Conservation (phyloP, 2,329 filamentous ascomycete genomes). For the Aureobasidium lini region DNA sequence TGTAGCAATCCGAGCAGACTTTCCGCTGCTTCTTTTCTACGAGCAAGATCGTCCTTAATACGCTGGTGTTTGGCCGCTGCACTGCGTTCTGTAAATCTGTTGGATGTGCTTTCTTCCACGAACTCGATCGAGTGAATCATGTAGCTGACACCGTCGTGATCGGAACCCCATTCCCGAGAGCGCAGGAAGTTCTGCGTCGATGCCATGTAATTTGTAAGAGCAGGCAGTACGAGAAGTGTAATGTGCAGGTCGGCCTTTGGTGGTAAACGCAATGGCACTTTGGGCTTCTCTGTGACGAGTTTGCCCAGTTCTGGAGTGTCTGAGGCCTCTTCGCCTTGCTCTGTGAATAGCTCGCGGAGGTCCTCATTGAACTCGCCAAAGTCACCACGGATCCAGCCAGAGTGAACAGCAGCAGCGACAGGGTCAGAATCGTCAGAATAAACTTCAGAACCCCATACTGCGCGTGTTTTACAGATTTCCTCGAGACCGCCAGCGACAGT, state of each 20-base stretch:
- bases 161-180: slow-evolving; percentile 68
- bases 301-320: neutral
- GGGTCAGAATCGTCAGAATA: slow-evolving; percentile 96
- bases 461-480: slow-evolving; percentile 72
- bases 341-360: slow-evolving; percentile 27
- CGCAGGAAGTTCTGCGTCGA: slow-evolving; percentile 73
- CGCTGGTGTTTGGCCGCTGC: slow-evolving; percentile 43
- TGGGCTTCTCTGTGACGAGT: slow-evolving; percentile 21
- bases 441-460: slow-evolving; percentile 87
- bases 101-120: slow-evolving; percentile 65
- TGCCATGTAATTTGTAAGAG: slow-evolving; percentile 66
- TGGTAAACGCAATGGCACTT: slow-evolving; percentile 57
- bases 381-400: slow-evolving; percentile 83
- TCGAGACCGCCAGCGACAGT: slow-evolving; percentile 45
- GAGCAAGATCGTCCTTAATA: slow-evolving; percentile 33
- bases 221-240: slow-evolving; percentile 74
- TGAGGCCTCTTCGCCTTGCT: neutral
- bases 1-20: slow-evolving; percentile 15
- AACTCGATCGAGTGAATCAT: slow-evolving; percentile 76
- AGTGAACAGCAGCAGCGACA: slow-evolving; percentile 85
- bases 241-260: slow-evolving; percentile 75
- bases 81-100: slow-evolving; percentile 37
- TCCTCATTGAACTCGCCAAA: slow-evolving; percentile 54
- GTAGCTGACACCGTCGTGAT: slow-evolving; percentile 83
- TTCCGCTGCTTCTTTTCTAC: slow-evolving; percentile 26